Evolutionary conservation across 345 rosid genomes (phyloP).

Genomic region (Moricandia arvensis): DNA sequence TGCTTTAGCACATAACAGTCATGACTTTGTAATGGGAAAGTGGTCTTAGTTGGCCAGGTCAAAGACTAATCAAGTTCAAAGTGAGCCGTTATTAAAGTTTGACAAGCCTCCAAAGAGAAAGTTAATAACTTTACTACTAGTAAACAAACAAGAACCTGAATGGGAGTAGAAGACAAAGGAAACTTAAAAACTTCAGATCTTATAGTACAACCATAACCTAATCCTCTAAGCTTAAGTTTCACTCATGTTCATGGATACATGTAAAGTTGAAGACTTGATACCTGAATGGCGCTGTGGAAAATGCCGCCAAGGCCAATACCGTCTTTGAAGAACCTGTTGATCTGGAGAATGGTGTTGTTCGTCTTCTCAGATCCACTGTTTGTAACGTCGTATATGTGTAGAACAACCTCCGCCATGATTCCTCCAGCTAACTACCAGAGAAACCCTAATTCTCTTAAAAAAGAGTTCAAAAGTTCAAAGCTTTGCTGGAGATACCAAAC

Average conservation of each 20-base stretch:
- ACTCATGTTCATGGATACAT: no score
- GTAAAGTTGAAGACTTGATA: neutral
- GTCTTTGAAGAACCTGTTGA: constrained; percentile 95
- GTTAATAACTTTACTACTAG: neutral
- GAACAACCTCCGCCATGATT: constrained; percentile 69
- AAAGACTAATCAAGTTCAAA: constrained; percentile 10
- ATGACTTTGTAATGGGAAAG: constrained; percentile 2
- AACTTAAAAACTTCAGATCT: neutral
- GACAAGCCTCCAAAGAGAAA: constrained; percentile 1
- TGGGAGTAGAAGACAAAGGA: neutral
- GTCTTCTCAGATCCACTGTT: constrained; percentile 97
- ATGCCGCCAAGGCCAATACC: constrained; percentile 84
- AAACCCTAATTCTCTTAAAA: constrained; percentile 28
- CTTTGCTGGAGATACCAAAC: neutral
- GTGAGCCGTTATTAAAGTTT: neutral
- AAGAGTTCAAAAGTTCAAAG: neutral
- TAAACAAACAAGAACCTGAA: constrained; percentile 15
- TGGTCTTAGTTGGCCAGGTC: constrained; percentile 8
- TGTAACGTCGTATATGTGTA: constrained; percentile 90
- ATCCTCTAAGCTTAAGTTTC: no score
- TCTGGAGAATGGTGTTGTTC: constrained; percentile 87
- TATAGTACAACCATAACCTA: no score
- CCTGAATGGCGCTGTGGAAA: constrained; percentile 97
- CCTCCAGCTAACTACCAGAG: neutral
- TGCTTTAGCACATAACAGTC: neutral